Conservation (phyloP, 2,329 filamentous ascomycete species). For the Aspergillus floridensis region DNA sequence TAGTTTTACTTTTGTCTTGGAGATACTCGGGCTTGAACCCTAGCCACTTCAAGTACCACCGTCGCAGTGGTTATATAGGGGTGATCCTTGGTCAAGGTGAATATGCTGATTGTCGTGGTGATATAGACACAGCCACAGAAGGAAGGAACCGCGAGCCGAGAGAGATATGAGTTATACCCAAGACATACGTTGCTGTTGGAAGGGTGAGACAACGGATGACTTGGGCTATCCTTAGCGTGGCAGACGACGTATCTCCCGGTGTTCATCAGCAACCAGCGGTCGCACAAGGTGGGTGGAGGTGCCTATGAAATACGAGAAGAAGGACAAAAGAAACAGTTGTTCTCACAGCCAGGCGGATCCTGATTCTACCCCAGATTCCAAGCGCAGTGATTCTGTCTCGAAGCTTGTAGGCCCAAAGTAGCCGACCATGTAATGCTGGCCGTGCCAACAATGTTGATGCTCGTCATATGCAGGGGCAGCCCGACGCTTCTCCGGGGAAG, state of each 20-base stretch:
- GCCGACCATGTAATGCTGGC: slow-evolving; percentile 12
- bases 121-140: slow-evolving; percentile 9
- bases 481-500: not conserved
- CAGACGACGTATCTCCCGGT: not conserved
- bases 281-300: not conserved
- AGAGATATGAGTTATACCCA: not conserved
- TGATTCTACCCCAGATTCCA: not conserved
- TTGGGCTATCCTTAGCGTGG: slow-evolving; percentile 2
- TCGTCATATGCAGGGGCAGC: slow-evolving; percentile 12
- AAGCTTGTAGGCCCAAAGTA: slow-evolving; percentile 1
- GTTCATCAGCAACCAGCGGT: not conserved
- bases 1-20: not conserved
- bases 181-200: not conserved
- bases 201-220: not conserved
- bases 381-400: not conserved
- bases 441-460: slow-evolving; percentile 6
- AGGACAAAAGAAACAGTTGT: not conserved
- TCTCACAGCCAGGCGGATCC: not conserved
- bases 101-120: slow-evolving; percentile 7
- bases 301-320: not conserved
- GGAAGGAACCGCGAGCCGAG: not conserved
- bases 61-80: not conserved
- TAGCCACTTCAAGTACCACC: slow-evolving; percentile 4
- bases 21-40: not conserved
- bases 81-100: slow-evolving; percentile 9